Conservation (phyloP, 2,329 filamentous ascomycete genomes). For the Fusarium agapanthi region DNA sequence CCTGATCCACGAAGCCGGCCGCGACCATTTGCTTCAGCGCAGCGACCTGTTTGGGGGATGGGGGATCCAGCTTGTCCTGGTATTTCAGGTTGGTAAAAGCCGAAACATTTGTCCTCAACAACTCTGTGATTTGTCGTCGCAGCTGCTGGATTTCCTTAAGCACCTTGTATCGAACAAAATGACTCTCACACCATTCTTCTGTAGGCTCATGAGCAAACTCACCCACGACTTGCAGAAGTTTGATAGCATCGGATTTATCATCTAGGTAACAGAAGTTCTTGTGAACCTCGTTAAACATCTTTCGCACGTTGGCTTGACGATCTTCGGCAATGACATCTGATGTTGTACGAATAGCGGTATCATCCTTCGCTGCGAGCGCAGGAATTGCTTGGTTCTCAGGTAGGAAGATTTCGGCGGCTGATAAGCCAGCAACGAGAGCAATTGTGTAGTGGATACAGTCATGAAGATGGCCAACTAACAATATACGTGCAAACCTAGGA, state of each 20-base stretch:
- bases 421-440: conserved; percentile 86
- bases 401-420: conserved; percentile 87
- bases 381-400: conserved; percentile 81
- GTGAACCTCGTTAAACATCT: conserved; percentile 74
- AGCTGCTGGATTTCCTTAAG: conserved; percentile 88
- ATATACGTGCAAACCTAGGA: conserved; percentile 88
- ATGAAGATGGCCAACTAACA: conserved; percentile 86
- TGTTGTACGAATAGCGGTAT: conserved; percentile 64
- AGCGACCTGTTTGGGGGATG: conserved; percentile 74
- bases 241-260: conserved; percentile 86
- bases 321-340: conserved; percentile 78
- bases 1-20: conserved; percentile 91
- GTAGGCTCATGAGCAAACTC: conserved; percentile 81
- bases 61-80: conserved; percentile 65
- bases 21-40: conserved; percentile 91
- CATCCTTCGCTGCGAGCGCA: conserved; percentile 56
- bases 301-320: conserved; percentile 69
- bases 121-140: conserved; percentile 80
- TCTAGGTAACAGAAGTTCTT: conserved; percentile 83
- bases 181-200: conserved; percentile 79
- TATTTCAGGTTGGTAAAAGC: conserved; percentile 66
- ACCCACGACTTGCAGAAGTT: conserved; percentile 86
- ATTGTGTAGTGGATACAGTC: conserved; percentile 86
- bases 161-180: conserved; percentile 88
- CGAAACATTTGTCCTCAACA: conserved; percentile 79